Conservation (phyloP, 2,329 filamentous ascomycete genomes). For the Colletotrichum truncatum region DNA sequence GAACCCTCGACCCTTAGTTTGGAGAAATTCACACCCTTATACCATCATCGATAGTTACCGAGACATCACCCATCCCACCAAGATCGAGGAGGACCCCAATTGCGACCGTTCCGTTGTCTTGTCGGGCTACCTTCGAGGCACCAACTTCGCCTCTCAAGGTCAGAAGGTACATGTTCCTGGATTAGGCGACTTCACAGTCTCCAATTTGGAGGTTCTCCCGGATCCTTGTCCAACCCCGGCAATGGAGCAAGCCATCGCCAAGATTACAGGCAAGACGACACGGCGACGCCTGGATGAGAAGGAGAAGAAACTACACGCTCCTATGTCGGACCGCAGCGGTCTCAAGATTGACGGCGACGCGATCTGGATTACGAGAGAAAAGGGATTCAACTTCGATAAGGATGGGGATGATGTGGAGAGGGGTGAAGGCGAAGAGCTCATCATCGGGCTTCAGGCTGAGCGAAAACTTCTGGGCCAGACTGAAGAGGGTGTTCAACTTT, state of each 20-base stretch:
- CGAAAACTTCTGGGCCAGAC: constrained; percentile 83
- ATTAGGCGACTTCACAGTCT: constrained; percentile 86
- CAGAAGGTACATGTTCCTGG: constrained; percentile 93
- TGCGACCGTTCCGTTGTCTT: constrained; percentile 92
- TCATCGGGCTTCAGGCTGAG: constrained; percentile 87
- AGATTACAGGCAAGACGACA: constrained; percentile 83
- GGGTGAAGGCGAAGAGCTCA: constrained; percentile 95
- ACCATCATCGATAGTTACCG: constrained; percentile 92
- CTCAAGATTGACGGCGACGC: constrained; percentile 97
- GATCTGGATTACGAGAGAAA: constrained; percentile 83
- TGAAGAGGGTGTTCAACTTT: constrained; percentile 85
- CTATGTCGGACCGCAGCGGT: constrained; percentile 97
- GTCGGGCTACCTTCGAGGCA: constrained; percentile 93
- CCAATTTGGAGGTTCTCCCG: constrained; percentile 85
- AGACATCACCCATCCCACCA: constrained; percentile 92
- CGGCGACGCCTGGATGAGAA: constrained; percentile 90
- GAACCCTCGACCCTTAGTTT: constrained; percentile 94
- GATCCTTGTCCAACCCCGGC: constrained; percentile 95
- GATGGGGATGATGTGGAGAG: constrained; percentile 75
- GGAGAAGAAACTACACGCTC: constrained; percentile 94
- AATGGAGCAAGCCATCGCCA: constrained; percentile 87
- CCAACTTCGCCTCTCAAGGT: constrained; percentile 87
- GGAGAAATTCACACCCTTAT: constrained; percentile 97
- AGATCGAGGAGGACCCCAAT: constrained; percentile 86
- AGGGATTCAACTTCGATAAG: constrained; percentile 79